Evolutionary conservation across 2,329 filamentous ascomycete species (phyloP).

Genomic region (Trichoderma cornu-damae): DNA sequence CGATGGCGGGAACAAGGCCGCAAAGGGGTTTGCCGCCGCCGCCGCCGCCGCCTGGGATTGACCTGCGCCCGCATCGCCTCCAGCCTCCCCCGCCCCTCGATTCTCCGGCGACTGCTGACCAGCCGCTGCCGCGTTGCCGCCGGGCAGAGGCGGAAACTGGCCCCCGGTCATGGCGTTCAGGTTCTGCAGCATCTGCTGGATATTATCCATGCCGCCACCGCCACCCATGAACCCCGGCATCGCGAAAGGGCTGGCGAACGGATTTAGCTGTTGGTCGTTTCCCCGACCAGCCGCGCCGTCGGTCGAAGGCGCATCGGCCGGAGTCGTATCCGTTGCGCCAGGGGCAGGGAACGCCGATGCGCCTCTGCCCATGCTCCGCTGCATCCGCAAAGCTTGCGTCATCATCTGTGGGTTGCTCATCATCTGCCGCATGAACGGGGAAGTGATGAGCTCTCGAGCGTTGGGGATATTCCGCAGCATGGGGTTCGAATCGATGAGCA

Average conservation of each 20-base stretch:
- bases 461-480: slow-evolving; percentile 69
- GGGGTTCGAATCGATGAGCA: slow-evolving; percentile 90
- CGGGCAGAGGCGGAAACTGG: not conserved
- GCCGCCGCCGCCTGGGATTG: slow-evolving; percentile 35
- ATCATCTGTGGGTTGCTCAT: slow-evolving; percentile 87
- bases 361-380: slow-evolving; percentile 60
- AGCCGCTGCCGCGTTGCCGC: slow-evolving; percentile 25
- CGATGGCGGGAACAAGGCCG: slow-evolving; percentile 51
- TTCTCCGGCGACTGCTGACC: slow-evolving; percentile 26
- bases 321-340: slow-evolving; percentile 82
- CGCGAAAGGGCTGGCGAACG: slow-evolving; percentile 38
- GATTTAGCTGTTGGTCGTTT: slow-evolving; percentile 32
- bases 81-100: slow-evolving; percentile 20
- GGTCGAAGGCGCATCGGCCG: slow-evolving; percentile 41
- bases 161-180: slow-evolving; percentile 23
- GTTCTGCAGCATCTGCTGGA: slow-evolving; percentile 29
- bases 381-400: slow-evolving; percentile 76
- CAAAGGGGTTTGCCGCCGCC: slow-evolving; percentile 59
- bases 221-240: slow-evolving; percentile 25
- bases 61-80: slow-evolving; percentile 18
- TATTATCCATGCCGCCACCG: slow-evolving; percentile 21
- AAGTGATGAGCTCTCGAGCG: slow-evolving; percentile 79
- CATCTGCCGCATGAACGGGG: slow-evolving; percentile 84
- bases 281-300: slow-evolving; percentile 19
- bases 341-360: slow-evolving; percentile 75